Conservation (phyloP, 306 rosid genomes). For the Glycine soja region DNA sequence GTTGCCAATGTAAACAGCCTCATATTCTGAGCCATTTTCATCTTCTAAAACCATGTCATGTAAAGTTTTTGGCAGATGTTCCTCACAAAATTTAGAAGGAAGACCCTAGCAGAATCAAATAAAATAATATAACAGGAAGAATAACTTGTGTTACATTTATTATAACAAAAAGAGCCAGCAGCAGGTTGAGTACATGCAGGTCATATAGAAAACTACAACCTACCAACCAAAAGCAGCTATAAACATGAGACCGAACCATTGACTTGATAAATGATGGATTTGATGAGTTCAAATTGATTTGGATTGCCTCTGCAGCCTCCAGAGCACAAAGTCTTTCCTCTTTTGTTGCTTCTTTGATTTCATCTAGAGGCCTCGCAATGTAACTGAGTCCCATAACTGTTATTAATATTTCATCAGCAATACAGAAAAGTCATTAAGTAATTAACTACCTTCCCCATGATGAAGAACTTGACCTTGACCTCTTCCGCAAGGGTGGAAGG, state of each 20-base stretch:
- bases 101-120: slow-evolving; percentile 58
- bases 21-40: slow-evolving; percentile 65
- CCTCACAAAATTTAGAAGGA: slow-evolving; percentile 67
- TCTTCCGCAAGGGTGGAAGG: slow-evolving; percentile 57
- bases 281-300: slow-evolving; percentile 52
- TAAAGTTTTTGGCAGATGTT: slow-evolving; percentile 60
- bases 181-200: not conserved
- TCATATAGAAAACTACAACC: slow-evolving; percentile 43
- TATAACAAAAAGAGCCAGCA: not conserved
- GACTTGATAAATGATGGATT: slow-evolving; percentile 74
- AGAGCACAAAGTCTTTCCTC: slow-evolving; percentile 64
- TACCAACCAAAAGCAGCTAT: slow-evolving; percentile 95
- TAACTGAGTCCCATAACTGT: slow-evolving; percentile 56
- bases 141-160: not conserved
- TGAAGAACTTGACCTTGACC: slow-evolving; percentile 60
- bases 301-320: slow-evolving; percentile 63
- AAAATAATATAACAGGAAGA: slow-evolving; percentile 12
- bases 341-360: slow-evolving; percentile 62
- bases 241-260: slow-evolving; percentile 87
- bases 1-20: slow-evolving; percentile 60
- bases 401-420: slow-evolving; percentile 31
- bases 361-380: slow-evolving; percentile 72
- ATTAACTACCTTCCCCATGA: slow-evolving; percentile 67
- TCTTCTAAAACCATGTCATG: slow-evolving; percentile 64
- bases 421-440: slow-evolving; percentile 10